Evolutionary conservation across 768 basidiomycete species (phyloP).

Genomic region (Termitomyces sp.): DNA sequence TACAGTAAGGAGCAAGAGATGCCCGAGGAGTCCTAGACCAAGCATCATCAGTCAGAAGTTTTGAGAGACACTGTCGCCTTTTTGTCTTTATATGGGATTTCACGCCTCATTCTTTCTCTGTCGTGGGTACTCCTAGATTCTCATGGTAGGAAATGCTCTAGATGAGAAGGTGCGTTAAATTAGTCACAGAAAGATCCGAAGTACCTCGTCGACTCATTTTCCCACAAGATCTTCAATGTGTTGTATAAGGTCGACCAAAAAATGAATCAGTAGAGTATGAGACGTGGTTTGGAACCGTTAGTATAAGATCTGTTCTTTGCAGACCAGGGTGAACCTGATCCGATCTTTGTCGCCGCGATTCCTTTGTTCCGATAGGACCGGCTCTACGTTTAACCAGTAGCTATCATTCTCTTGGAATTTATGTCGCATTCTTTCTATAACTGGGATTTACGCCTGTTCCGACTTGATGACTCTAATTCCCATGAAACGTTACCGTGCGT

Average conservation of each 20-base stretch:
- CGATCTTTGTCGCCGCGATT: too few species aligned
- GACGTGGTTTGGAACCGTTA: background rate
- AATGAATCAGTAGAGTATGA: background rate
- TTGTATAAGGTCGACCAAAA: background rate
- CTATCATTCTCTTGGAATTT: too few species aligned
- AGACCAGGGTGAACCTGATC: too few species aligned
- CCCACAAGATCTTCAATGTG: background rate
- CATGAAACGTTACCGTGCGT: too few species aligned
- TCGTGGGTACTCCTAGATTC: background rate
- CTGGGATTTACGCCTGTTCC: too few species aligned
- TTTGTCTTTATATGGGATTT: background rate
- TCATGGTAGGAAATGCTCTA: background rate
- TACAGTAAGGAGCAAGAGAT: background rate
- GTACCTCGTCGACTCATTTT: background rate
- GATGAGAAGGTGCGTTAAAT: background rate
- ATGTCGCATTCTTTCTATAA: too few species aligned
- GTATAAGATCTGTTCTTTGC: too few species aligned
- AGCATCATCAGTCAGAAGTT: background rate
- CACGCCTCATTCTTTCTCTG: background rate
- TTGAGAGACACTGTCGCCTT: background rate
- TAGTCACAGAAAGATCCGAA: background rate
- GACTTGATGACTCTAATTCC: too few species aligned
- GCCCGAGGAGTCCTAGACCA: background rate
- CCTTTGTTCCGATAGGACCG: too few species aligned
- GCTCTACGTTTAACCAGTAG: too few species aligned